phyloP scores from a whole-genome alignment of 805 yeast species.

The Danielia reshetovae region DNA sequence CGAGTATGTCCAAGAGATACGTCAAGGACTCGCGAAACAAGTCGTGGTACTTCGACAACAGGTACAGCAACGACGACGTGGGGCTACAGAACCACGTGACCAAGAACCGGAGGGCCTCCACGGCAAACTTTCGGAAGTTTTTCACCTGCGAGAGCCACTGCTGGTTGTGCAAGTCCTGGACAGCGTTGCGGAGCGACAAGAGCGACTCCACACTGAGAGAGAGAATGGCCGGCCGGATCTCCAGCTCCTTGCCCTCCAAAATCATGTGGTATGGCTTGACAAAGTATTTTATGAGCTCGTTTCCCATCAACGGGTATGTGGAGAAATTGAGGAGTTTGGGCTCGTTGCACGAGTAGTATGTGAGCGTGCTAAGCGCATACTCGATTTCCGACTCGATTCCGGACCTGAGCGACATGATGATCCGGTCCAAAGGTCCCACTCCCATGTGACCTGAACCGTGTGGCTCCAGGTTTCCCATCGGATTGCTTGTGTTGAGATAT shows the following conservation, averaged over 20 bases:
- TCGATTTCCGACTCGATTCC: constrained; percentile 64
- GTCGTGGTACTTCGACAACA: constrained; percentile 22
- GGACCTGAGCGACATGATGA: constrained; percentile 65
- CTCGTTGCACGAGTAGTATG: constrained; percentile 46
- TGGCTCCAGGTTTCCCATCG: constrained; percentile 9
- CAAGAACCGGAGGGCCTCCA: constrained; percentile 42
- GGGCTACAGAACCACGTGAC: constrained; percentile 29
- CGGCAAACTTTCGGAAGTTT: constrained; percentile 43
- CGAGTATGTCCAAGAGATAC: constrained; percentile 75
- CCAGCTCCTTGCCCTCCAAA: constrained; percentile 12
- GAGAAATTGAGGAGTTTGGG: constrained; percentile 49
- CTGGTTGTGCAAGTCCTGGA: constrained; percentile 81
- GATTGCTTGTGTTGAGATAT: constrained; percentile 11
- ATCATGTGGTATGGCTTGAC: constrained; percentile 29
- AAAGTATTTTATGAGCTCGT: constrained; percentile 36
- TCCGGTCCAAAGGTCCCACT: constrained; percentile 57
- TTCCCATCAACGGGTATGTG: constrained; percentile 38
- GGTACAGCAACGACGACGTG: constrained; percentile 8
- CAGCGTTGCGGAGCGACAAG: constrained; percentile 71
- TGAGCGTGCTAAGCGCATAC: constrained; percentile 62
- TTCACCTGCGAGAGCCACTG: constrained; percentile 62
- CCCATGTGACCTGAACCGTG: constrained; percentile 45
- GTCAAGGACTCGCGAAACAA: constrained; percentile 55
- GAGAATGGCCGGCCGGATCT: constrained; percentile 18
- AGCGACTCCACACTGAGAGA: constrained; percentile 42